phyloP scores from a whole-genome alignment of 2,329 filamentous ascomycete genomes.

The Botrytis aclada region DNA sequence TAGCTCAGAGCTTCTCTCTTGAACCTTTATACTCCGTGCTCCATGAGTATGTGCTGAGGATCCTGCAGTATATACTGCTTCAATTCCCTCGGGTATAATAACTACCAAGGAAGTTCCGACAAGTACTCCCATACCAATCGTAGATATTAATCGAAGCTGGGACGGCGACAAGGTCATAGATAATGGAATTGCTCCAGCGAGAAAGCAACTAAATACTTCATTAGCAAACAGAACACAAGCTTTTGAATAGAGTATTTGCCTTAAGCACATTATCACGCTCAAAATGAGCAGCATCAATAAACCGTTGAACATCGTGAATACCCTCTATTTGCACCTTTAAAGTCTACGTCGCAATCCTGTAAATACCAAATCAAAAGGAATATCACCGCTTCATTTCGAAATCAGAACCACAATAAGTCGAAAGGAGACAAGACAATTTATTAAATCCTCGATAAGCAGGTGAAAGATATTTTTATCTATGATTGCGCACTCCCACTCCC shows the following conservation, averaged over 20 bases:
- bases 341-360: conserved; percentile 10
- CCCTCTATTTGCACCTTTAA: not conserved
- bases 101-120: conserved; percentile 95
- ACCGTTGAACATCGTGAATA: conserved; percentile 38
- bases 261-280: conserved; percentile 54
- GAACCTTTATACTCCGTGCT: conserved; percentile 21
- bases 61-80: conserved; percentile 70
- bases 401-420: not conserved
- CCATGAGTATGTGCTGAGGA: conserved; percentile 35
- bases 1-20: conserved; percentile 22
- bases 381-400: conserved; percentile 18
- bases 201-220: conserved; percentile 67
- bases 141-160: conserved; percentile 84
- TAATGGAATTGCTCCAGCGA: conserved; percentile 86
- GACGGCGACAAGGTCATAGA: conserved; percentile 84
- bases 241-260: conserved; percentile 43
- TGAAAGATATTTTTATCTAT: not conserved
- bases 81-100: conserved; percentile 94
- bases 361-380: not conserved
- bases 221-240: not conserved
- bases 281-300: conserved; percentile 38
- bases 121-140: conserved; percentile 87
- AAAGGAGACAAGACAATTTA: not conserved
- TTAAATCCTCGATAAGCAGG: not conserved
- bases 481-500: conserved; percentile 3